Evolutionary conservation across 2,329 filamentous ascomycete genomes (phyloP), one percentile per base, ranked within the genome.

Genomic region (Phaeosphaeria sp.): DNA sequence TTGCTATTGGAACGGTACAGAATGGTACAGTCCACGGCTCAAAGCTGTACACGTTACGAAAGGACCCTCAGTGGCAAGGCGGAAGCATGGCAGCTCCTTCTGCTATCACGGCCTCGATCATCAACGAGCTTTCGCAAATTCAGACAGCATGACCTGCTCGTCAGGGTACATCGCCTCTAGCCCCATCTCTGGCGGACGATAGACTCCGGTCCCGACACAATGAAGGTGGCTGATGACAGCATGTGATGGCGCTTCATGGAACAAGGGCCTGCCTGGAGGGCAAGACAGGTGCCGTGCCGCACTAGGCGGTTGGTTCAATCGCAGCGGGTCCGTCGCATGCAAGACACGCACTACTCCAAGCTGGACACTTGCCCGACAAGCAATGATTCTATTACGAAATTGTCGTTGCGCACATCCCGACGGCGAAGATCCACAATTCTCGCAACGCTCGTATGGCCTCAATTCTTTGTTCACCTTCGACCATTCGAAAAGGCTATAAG

Each of bases 291-390:
- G 65, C 53, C 47, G 54, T 67, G 53, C 55, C 52, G 60, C 54
- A 53, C 53, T 48, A 63, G 57, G 52, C 66, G 64, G 66, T 67
- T 68, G 67, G 66, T 56, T 57, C 43, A 58, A 25, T 21, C 46
- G 41, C 50, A n/a, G 49, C 39, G 59, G 50, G 27, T 22, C 59
- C 50, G 42, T 50, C 56, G 52, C 64, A 67, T 65, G 62, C 65
- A 60, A 55, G 50, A 59, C 57, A 55, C 56, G 58, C 60, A 60
- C 58, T 60, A 52, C 59, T 50, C 62, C 52, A 56, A 57, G 56
- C 60, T 54, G 56, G 46, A 65, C 59, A 52, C 46, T 50, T 57
- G 63, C 58, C 60, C 57, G 59, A 58, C 59, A 55, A 58, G 54
- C 50, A 46, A 55, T 33, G 52, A 56, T 55, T 43, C 49, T 59